Evolutionary conservation across 192 early-diverging fungal species (phyloP), one percentile per base, ranked within the genome.

Genomic region (Coemansia sp.): DNA sequence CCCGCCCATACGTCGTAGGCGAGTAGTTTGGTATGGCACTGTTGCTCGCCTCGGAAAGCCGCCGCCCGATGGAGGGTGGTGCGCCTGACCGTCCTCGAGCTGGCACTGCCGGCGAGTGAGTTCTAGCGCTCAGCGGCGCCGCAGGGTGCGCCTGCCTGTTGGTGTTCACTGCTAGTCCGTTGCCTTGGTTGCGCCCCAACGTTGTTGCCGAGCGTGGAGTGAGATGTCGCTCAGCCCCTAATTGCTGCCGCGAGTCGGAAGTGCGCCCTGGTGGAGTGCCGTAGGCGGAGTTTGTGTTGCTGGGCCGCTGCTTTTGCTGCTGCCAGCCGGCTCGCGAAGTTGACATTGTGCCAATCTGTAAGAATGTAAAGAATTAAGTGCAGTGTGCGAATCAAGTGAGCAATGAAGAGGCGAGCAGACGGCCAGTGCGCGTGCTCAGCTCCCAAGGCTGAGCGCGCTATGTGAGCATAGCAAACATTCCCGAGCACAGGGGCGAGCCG

Each of bases 311-410:
- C 48, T 25, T 20, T 7, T 60, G 47, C 47, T 50, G 47, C 47
- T 61, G 37, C 35, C 37, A 42, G 59, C 59, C 59, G 42, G 37
- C 37, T 41, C 37, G 35, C 42, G 18, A 62, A 25, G n/a, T 64
- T 23, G 52, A 62, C 41, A 62, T 42, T 55, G 28, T 28, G 10
- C 6, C 26, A 64, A 60, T 20, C 9, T 31, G 31, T n/a, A 39
- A 16, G 41, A 23, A 34, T 33, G 59, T 26, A 23, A 39, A 26
- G 59, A 41, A 21, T 20, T 52, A 26, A 25, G 11, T 13, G 48
- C 25, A 31, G 4, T 31, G 4, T 31, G 4, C 31, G 31, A 31
- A 31, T 12, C 12, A 52, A 26, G 12, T 52, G 25, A 2, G 14
- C n/a, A 47, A 28, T 25, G 12, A 52, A 52, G 48, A 52, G 25